Evolutionary conservation across 805 yeast species (phyloP), one percentile per base, ranked within the genome.

Genomic region (Ogataea ganodermae): DNA sequence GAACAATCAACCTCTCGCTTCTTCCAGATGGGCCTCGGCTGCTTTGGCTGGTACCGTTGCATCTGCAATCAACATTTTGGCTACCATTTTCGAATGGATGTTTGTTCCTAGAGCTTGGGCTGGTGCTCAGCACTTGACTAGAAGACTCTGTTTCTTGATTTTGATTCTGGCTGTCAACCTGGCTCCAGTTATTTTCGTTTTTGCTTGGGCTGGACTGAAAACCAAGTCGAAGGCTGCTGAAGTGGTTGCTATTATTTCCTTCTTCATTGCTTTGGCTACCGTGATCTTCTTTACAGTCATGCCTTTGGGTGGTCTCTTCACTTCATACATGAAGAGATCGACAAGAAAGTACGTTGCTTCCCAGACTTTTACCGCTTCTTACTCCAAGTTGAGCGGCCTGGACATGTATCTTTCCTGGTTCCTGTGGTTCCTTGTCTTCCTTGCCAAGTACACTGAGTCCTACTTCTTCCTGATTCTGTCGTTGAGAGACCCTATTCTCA

Each of bases 101-200:
- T 94, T 90, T 62, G 98, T 94, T 52, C 99, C 99, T 58, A 85
- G 98, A 72, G 81, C 85, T 60, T 94, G 98, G 98, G 96, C 98
- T 28, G 99, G 99, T 71, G 97, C 98, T 68, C 98, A 92, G 74
- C 97, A 88, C 68, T 79, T 94, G 65, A 74, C 89, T 31, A 89
- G 96, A 72, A 85, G 99, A 67, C 76, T 94, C 61, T 65, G 84
- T 75, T 86, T 91, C 66, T 70, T 92, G 66, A 57, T 84, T 45
- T 56, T 80, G 44, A 80, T 90, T 57, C 74, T 90, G 48, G 75
- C 73, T 45, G 61, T 84, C 53, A 94, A 92, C 70, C 74, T 92
- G 64, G 95, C 84, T 58, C 96, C 98, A 31, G 81, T 89, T 26
- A 81, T 89, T 46, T 94, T 88, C 64, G 84, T 91, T 32, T 89